Conservation (phyloP, 768 basidiomycete genomes). For the Leccinum olivaceopallidum region DNA sequence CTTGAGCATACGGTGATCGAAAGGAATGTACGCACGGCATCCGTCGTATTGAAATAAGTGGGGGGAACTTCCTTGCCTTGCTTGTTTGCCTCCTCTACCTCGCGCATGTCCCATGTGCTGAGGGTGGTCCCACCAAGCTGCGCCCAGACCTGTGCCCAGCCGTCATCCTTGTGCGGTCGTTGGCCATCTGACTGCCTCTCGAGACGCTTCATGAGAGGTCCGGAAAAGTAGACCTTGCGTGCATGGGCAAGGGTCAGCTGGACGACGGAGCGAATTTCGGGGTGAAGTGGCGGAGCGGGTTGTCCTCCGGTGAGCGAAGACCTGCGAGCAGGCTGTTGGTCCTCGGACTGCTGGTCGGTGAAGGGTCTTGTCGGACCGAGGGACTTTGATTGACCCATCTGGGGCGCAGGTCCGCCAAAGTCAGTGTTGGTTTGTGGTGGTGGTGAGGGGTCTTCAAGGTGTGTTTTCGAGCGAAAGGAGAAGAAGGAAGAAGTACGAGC, state of each 20-base stretch:
- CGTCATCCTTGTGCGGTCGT: constrained; percentile 67
- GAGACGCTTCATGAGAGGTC: constrained; percentile 72
- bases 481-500: constrained; percentile 66
- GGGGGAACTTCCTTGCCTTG: constrained; percentile 84
- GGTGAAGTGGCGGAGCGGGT: constrained; percentile 54
- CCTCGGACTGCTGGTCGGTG: constrained; percentile 19
- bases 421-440: constrained; percentile 13
- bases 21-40: constrained; percentile 61
- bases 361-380: constrained; percentile 29
- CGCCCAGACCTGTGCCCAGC: constrained; percentile 86
- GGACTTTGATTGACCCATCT: constrained; percentile 35
- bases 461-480: constrained; percentile 50
- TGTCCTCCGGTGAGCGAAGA: constrained; percentile 18
- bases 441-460: constrained; percentile 24
- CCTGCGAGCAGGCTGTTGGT: constrained; percentile 29
- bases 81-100: constrained; percentile 81
- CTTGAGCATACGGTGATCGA: background rate
- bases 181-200: constrained; percentile 80
- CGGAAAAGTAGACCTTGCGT: constrained; percentile 86
- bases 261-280: constrained; percentile 81
- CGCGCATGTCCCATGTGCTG: constrained; percentile 90
- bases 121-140: constrained; percentile 88
- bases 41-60: constrained; percentile 83
- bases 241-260: constrained; percentile 73
- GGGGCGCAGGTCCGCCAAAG: constrained; percentile 26